Conservation (phyloP, 495 filamentous ascomycete genomes). For the Poronia punctata region DNA sequence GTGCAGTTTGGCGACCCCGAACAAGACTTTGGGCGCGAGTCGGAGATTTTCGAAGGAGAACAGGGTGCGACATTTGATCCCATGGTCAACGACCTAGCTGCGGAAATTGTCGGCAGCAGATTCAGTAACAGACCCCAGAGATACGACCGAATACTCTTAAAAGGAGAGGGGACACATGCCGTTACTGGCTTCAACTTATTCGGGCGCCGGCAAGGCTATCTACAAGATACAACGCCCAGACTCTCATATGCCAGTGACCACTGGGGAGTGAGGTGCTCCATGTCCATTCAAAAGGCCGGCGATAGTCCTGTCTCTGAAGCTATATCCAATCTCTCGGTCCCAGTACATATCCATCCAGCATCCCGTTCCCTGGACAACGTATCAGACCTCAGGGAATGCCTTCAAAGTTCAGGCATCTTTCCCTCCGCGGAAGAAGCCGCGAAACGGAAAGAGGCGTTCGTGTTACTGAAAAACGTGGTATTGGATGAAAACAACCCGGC, state of each 20-base stretch:
- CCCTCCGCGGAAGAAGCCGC: conserved; percentile 36
- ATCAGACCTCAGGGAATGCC: conserved; percentile 18
- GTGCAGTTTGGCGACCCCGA: conserved; percentile 21
- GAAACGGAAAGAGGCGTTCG: conserved; percentile 35
- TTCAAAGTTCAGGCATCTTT: conserved; percentile 26
- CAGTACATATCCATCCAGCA: conserved; percentile 20
- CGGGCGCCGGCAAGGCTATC: conserved; percentile 24
- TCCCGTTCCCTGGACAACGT: conserved; percentile 11
- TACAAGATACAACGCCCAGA: conserved; percentile 2
- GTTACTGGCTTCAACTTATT: conserved; percentile 40
- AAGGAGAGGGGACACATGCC: conserved; percentile 28
- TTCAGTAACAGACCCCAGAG: conserved; percentile 47
- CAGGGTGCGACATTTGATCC: conserved; percentile 54
- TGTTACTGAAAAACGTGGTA: conserved; percentile 36
- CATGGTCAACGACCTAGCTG: conserved; percentile 40
- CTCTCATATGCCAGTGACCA: conserved; percentile 46
- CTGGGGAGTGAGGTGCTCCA: conserved; percentile 44
- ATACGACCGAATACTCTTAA: conserved; percentile 50
- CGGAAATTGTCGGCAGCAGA: conserved; percentile 30
- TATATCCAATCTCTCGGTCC: conserved; percentile 13
- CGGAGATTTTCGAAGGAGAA: conserved; percentile 38
- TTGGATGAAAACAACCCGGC: conserved; percentile 5
- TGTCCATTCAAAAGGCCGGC: conserved; percentile 21
- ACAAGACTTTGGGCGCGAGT: conserved; percentile 8
- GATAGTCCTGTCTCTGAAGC: conserved; percentile 11